phyloP scores from a whole-genome alignment of 495 filamentous ascomycete genomes.

The Penicillium ochrochloron region DNA sequence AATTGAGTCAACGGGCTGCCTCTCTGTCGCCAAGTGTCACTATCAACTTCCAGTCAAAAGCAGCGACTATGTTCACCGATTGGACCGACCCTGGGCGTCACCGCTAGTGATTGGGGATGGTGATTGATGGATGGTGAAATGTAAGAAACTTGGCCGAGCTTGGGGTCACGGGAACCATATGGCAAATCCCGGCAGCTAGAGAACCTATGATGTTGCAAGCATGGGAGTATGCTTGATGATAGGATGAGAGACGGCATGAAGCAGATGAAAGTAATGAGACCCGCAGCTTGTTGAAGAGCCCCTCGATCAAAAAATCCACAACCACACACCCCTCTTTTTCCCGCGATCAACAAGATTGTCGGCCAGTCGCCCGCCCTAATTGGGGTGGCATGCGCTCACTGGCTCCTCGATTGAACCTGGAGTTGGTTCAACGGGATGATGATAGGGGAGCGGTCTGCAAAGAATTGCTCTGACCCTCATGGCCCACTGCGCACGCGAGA shows the following conservation, averaged over 20 bases:
- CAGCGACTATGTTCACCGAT: background rate
- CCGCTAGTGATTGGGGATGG: constrained; percentile 4
- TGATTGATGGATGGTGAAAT: background rate
- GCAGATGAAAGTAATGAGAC: background rate
- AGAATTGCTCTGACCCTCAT: constrained; percentile 11
- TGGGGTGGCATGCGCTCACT: constrained; percentile 6
- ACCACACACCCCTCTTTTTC: constrained; percentile 22
- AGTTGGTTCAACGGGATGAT: background rate
- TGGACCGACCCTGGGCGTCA: constrained; percentile 10
- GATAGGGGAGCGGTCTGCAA: constrained; percentile 21
- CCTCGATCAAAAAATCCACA: background rate
- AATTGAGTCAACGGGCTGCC: constrained; percentile 1
- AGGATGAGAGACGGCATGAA: background rate
- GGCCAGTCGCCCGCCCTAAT: constrained; percentile 4
- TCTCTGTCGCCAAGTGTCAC: constrained; percentile 5
- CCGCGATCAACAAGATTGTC: constrained; percentile 30
- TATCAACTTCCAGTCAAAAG: background rate
- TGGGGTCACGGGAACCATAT: constrained; percentile 10
- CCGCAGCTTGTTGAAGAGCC: background rate
- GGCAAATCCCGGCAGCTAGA: constrained; percentile 1
- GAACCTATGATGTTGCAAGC: background rate
- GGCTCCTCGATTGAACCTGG: constrained; percentile 1
- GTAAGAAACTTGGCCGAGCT: background rate
- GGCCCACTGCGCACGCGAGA: constrained; percentile 24
- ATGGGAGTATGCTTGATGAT: constrained; percentile 3